These are phyloP conservation scores for Ophiocordyceps camponoti-leonardi DNA, from an alignment of 2,329 filamentous ascomycete species.

Conservation along the genomic window DNA sequence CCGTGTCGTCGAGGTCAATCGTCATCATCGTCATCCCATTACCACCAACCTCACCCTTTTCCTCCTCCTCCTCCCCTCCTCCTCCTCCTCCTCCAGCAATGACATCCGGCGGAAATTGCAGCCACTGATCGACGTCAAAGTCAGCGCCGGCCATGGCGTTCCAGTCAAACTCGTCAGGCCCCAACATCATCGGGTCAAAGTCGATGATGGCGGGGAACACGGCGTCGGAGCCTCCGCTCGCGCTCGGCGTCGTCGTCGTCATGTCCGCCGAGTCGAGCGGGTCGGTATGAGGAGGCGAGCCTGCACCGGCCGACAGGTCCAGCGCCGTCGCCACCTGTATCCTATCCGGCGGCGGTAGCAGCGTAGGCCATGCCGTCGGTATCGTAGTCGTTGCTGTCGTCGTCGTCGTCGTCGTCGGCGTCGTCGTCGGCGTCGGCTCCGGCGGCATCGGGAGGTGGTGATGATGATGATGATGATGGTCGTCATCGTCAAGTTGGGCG, in stretches of 20 bases:
- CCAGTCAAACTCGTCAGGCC: constrained; percentile 35
- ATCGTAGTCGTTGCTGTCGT: neutral
- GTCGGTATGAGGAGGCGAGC: constrained; percentile 28
- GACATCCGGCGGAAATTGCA: constrained; percentile 37
- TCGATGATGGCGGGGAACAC: constrained; percentile 17
- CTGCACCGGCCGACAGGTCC: constrained; percentile 12
- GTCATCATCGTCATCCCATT: constrained; percentile 3
- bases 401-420: too few relatives aligned
- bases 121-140: constrained; percentile 41
- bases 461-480: too few relatives aligned
- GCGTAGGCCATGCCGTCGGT: constrained; percentile 10
- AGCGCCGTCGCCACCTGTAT: constrained; percentile 14
- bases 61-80: constrained; percentile 8
- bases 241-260: constrained; percentile 30
- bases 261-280: constrained; percentile 19
- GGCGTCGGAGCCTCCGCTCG: constrained; percentile 25
- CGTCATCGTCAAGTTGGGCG: neutral
- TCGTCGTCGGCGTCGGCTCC: too few relatives aligned
- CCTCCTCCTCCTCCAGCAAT: constrained; percentile 16
- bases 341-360: constrained; percentile 18
- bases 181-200: constrained; percentile 25
- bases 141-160: constrained; percentile 32
- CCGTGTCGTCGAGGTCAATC: too few relatives aligned
- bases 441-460: too few relatives aligned
- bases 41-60: constrained; percentile 2